phyloP scores from a whole-genome alignment of 176 grass and related monocot genomes.

The Carex cristatella region DNA sequence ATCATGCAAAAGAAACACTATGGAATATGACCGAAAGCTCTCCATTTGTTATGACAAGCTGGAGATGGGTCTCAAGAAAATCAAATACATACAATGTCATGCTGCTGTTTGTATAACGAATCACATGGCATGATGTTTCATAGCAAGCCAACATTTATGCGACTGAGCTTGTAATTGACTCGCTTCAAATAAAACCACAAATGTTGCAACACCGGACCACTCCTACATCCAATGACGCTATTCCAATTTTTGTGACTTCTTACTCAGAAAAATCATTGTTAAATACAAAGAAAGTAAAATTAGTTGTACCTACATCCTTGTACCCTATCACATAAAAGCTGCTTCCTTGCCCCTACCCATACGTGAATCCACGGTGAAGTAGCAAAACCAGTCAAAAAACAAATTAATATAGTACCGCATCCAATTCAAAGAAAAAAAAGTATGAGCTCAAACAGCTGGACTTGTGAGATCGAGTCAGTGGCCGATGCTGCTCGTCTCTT shows the following conservation, averaged over 20 bases:
- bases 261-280: not conserved
- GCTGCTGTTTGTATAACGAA: too few relatives aligned
- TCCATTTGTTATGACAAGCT: not conserved
- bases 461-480: slow-evolving; percentile 35
- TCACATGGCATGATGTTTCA: too few relatives aligned
- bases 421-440: not conserved
- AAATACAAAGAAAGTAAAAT: not conserved
- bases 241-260: not conserved
- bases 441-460: slow-evolving; percentile 26
- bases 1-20: not conserved
- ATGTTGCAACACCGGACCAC: too few relatives aligned
- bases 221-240: too few relatives aligned
- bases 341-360: not conserved
- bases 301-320: not conserved
- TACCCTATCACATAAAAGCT: not conserved
- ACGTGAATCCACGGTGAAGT: not conserved
- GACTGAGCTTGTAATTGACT: too few relatives aligned
- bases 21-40: not conserved
- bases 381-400: not conserved
- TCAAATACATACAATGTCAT: not conserved
- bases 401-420: not conserved
- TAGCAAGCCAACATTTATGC: too few relatives aligned
- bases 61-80: not conserved
- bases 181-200: too few relatives aligned
- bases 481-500: slow-evolving; percentile 48